These are phyloP conservation scores for Diutina rugosa DNA, from an alignment of 1,139 yeast species.

Conservation along the genomic window DNA sequence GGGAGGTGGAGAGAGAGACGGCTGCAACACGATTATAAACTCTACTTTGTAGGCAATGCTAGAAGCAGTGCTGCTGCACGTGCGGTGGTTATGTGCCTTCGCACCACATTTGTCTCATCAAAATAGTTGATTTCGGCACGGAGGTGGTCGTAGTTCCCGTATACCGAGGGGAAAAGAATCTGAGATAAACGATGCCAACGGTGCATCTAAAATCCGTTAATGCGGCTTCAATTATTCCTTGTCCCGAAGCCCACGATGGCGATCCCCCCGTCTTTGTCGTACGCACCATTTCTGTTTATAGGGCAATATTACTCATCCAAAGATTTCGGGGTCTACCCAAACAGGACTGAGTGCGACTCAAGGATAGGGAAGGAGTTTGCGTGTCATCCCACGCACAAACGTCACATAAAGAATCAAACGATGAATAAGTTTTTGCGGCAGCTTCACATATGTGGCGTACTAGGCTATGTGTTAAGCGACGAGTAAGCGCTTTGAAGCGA, in stretches of 20 bases:
- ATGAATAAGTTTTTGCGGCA: neutral
- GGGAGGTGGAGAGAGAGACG: neutral
- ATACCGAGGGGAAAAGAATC: neutral
- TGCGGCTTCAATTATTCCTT: neutral
- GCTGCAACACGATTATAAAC: neutral
- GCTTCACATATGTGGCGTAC: neutral
- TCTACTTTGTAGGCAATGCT: neutral
- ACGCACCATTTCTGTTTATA: neutral
- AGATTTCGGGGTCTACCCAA: neutral
- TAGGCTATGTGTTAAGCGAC: neutral
- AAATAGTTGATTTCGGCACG: neutral
- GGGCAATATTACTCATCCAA: neutral
- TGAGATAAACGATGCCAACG: neutral
- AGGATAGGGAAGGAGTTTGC: neutral
- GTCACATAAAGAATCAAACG: neutral
- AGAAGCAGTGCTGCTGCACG: neutral
- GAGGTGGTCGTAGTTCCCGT: neutral
- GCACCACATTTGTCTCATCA: neutral
- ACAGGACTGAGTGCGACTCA: neutral
- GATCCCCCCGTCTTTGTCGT: too few relatives aligned
- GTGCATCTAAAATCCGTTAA: neutral
- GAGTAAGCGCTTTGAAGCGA: neutral
- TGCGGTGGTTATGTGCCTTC: neutral
- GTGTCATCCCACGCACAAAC: neutral
- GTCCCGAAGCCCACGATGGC: neutral